Conservation (phyloP, 805 yeast genomes). For the Saccharomycopsis selenospora region DNA sequence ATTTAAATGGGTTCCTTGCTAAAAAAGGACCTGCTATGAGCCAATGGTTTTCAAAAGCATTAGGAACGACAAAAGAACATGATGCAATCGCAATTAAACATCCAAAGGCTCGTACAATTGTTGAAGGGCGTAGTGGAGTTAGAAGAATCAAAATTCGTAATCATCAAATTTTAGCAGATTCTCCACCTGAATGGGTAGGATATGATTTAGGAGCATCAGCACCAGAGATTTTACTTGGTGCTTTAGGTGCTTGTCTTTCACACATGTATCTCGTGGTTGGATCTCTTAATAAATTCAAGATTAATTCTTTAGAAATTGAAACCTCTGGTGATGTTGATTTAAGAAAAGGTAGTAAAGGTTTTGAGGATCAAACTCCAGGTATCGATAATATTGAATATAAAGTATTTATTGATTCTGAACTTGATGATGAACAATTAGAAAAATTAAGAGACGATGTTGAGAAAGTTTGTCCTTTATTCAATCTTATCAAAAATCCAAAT, state of each 20-base stretch:
- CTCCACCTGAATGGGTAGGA: constrained; percentile 9
- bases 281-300: constrained; percentile 3
- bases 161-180: constrained; percentile 7
- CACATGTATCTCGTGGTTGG: constrained; percentile 11
- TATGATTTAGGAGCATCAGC: constrained; percentile 10
- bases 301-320: constrained; percentile 6
- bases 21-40: constrained; percentile 12
- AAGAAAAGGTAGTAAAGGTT: constrained; percentile 7
- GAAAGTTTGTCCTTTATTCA: constrained; percentile 9
- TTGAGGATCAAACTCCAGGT: constrained; percentile 7
- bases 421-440: constrained; percentile 5
- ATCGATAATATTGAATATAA: constrained; percentile 8
- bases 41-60: constrained; percentile 6
- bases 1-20: constrained; percentile 3
- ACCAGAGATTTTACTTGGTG: constrained; percentile 9
- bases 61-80: background rate
- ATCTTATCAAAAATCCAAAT: constrained; percentile 7
- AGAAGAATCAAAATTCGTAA: constrained; percentile 7
- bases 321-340: constrained; percentile 10
- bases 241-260: constrained; percentile 9
- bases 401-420: constrained; percentile 9
- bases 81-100: constrained; percentile 7
- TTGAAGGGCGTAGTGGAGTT: constrained; percentile 9
- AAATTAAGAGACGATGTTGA: constrained; percentile 4
- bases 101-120: constrained; percentile 6